Conservation (phyloP, 1,139 yeast species). For the Pneumocystis oryctolagi region DNA sequence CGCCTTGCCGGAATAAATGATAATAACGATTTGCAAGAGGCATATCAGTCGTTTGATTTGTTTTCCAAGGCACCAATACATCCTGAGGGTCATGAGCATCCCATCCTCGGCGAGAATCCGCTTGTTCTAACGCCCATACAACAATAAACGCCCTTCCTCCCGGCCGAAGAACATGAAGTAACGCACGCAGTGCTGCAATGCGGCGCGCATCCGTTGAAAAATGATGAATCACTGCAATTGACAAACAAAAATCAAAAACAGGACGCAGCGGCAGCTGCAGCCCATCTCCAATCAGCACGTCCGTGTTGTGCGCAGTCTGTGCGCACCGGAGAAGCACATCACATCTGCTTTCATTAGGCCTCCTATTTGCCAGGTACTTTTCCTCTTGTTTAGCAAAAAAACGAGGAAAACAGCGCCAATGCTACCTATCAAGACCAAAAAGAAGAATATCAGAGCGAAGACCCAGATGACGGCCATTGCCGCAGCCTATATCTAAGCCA, state of each 20-base stretch:
- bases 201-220: conserved; percentile 76
- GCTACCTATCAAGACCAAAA: conserved; percentile 53
- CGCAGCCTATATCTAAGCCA: conserved; percentile 67
- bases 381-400: neutral
- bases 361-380: neutral
- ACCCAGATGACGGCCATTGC: conserved; percentile 80
- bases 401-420: too few relatives aligned
- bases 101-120: conserved; percentile 70
- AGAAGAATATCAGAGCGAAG: conserved; percentile 53
- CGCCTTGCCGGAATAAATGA: conserved; percentile 74
- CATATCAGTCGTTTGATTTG: conserved; percentile 4
- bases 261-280: conserved; percentile 47
- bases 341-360: conserved; percentile 44
- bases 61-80: conserved; percentile 76
- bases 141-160: conserved; percentile 67
- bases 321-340: conserved; percentile 48
- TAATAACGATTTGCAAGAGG: conserved; percentile 39
- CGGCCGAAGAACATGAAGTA: conserved; percentile 40
- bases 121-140: conserved; percentile 96
- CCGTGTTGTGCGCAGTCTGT: conserved; percentile 31
- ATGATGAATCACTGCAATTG: conserved; percentile 93
- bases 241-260: conserved; percentile 71
- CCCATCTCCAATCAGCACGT: conserved; percentile 61
- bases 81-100: conserved; percentile 86
- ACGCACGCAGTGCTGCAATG: conserved; percentile 52